Base-by-base conservation (phyloP, 352 stramenopile species). In the Pythium dissimile region DNA sequence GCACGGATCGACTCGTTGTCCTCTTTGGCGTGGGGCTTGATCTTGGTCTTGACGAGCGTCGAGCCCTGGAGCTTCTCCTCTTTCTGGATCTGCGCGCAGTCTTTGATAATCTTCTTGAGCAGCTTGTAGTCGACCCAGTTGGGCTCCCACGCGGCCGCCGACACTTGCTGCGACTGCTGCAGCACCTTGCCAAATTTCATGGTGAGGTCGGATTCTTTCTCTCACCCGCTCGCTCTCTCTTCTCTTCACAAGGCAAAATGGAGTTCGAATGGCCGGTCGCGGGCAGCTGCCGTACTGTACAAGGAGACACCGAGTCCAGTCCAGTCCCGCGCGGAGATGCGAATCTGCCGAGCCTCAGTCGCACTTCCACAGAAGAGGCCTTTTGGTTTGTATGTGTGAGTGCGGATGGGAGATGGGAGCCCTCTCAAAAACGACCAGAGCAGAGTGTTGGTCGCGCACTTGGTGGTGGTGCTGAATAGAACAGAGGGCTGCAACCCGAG, bases 161-260 rank as follows among this genome's bases (percentile, higher is more conserved):
- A 92, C 66, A 94, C 84, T 39, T 92, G 78, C 70, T 86, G 89
- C 64, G 84, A 91, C 69, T 94, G 84, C 66, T 89, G 83, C 58
- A 94, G 62, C 52, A 94, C 80, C 59, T 94, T 95, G 53, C 86
- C 86, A 53, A 94, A 95, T 74, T 95, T 94, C 86, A 95, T 93
- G 20, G 18, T 46, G 3, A 15, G 23, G 6, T 52, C 41, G 27
- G 16, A 5, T 32, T 24, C 4, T 43, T 5, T 43, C 3, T 16
- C 16, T 43, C 16, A 4, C 16, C 9, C n/a, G 21, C 37, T 43
- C 37, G 7, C 37, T 43, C 34, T 39, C 34, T 35, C 5, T 39
- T 39, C 34, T 39, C 34, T 39, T 16, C n/a, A 6, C 34, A 27
- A 16, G 21, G 24, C n/a, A 34, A 45, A 41, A n/a, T n/a, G n/a